Conservation (phyloP, 2,329 filamentous ascomycete species). For the Epichloe coenophiala region DNA sequence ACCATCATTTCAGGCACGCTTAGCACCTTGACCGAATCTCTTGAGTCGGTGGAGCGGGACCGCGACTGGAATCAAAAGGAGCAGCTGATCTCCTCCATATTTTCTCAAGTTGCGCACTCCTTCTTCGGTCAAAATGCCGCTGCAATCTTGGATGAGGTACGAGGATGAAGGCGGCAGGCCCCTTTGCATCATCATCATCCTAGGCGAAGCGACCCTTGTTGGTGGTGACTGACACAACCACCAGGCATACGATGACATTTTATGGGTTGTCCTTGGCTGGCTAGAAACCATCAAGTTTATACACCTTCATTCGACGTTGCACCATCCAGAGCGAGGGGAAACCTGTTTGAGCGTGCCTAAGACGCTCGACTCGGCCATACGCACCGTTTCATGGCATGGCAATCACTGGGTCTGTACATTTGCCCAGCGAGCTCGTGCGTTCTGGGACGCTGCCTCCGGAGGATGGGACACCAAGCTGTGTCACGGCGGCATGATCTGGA, state of each 20-base stretch:
- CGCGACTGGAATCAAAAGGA: slow-evolving; percentile 42
- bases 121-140: slow-evolving; percentile 82
- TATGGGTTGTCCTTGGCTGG: slow-evolving; percentile 92
- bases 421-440: slow-evolving; percentile 69
- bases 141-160: slow-evolving; percentile 47
- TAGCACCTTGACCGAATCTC: slow-evolving; percentile 52
- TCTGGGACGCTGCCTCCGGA: slow-evolving; percentile 65
- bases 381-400: slow-evolving; percentile 54
- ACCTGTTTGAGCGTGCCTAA: slow-evolving; percentile 5
- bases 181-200: neutral
- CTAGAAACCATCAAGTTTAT: slow-evolving; percentile 70
- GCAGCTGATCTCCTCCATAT: slow-evolving; percentile 74
- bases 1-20: slow-evolving; percentile 67
- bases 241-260: slow-evolving; percentile 81
- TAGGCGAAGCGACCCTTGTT: neutral
- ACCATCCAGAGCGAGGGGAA: slow-evolving; percentile 32
- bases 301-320: slow-evolving; percentile 48
- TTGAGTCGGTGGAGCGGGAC: slow-evolving; percentile 24
- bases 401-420: slow-evolving; percentile 62
- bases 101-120: slow-evolving; percentile 60
- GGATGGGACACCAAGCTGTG: slow-evolving; percentile 79
- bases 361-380: slow-evolving; percentile 9
- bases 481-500: slow-evolving; percentile 84
- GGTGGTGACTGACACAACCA: neutral
- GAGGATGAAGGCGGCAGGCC: neutral